phyloP scores from a whole-genome alignment of 495 filamentous ascomycete species.

The Parathielavia appendiculata region DNA sequence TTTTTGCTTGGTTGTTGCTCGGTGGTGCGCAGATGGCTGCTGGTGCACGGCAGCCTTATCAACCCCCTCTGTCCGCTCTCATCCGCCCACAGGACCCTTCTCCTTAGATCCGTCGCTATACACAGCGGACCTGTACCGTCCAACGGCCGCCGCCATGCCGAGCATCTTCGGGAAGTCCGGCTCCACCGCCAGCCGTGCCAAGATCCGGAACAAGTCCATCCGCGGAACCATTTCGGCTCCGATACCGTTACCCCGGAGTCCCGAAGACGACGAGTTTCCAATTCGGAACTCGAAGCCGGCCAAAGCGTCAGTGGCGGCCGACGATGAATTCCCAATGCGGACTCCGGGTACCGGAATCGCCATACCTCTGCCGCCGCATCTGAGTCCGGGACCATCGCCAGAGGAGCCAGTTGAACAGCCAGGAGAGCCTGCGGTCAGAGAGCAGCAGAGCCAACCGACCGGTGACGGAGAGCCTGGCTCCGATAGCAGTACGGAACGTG shows the following conservation, averaged over 20 bases:
- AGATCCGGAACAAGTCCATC: conserved; percentile 38
- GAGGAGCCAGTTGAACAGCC: conserved; percentile 19
- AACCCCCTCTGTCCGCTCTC: conserved; percentile 14
- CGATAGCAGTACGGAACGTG: background rate
- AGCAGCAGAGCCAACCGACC: background rate
- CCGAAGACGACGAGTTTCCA: conserved; percentile 47
- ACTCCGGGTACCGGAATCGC: conserved; percentile 37
- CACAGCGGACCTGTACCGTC: background rate
- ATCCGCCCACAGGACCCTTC: conserved; percentile 4
- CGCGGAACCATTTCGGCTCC: conserved; percentile 51
- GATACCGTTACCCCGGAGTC: conserved; percentile 38
- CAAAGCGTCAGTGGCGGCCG: conserved; percentile 26
- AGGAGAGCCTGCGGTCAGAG: background rate
- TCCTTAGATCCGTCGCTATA: background rate
- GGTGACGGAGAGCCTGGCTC: background rate
- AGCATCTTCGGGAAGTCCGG: conserved; percentile 36
- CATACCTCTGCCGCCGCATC: conserved; percentile 23
- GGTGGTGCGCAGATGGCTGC: conserved; percentile 28
- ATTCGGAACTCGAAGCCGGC: conserved; percentile 37
- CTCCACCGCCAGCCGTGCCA: conserved; percentile 37
- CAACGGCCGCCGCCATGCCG: conserved; percentile 22
- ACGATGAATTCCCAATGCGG: conserved; percentile 42
- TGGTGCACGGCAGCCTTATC: conserved; percentile 19
- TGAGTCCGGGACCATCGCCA: conserved; percentile 21
- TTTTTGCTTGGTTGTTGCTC: conserved; percentile 6